Evolutionary conservation across 108 stramenopile species (phyloP), one percentile per base, ranked within the genome.

Genomic region (Epithemia pelagica): DNA sequence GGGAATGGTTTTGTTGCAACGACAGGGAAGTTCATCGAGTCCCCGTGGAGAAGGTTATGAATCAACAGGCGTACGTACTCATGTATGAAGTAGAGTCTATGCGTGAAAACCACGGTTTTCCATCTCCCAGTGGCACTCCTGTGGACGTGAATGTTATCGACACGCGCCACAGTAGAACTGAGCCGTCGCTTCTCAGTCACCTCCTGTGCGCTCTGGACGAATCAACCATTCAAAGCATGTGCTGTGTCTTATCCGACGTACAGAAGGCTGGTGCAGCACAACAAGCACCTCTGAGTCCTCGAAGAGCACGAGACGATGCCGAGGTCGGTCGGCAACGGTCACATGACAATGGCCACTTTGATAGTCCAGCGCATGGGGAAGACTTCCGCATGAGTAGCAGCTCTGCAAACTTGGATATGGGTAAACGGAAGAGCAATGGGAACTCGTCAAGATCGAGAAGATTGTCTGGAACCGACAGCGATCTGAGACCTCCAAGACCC

Each of bases 51-150:
- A 81, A 78, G 51, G 92, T 90, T 15, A 58, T 94, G 74, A 71
- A 65, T 21, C 84, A 90, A 56, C 84, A 94, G 61, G 89, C 92
- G 0, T 94, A 94, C 74, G 87, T 94, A 62, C 53, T 90, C 52
- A 67, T 82, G 68, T 82, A 82, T 59, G 74, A 82, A 70, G 81
- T 82, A 3, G 77, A 71, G 2, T 77, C 71, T 37, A 82, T 82
- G 77, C 56, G 74, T 28, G 67, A 70, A 30, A 64, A 69, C 1
- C 61, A 70, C 15, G 61, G 69, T 19, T 63, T 63, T 27, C 27
- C 62, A 26, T 63, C 62, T n/a, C 62, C 62, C 29, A 28, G 7
- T 63, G 24, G n/a, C 20, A 23, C 31, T 1, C 37, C 32, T 32
- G 23, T 31, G 56, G 15, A 27, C 21, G 21, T 58, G 56, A 52